phyloP scores from a whole-genome alignment of 2,329 filamentous ascomycete genomes.

The Colletotrichum tamarilloi region DNA sequence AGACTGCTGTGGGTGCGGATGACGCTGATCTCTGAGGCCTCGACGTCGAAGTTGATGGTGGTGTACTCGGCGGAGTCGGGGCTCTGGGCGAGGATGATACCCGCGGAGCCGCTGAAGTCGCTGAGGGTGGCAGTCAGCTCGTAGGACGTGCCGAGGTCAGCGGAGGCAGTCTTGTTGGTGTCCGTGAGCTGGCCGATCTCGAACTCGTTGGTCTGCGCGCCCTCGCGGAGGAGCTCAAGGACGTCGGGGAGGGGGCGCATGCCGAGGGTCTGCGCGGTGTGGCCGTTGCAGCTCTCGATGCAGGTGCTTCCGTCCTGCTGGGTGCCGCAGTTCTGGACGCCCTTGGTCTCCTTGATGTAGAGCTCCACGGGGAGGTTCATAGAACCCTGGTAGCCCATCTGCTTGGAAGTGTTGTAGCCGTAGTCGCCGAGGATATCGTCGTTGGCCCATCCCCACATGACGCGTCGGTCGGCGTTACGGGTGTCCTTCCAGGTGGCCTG shows the following conservation, averaged over 20 bases:
- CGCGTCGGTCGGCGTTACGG: conserved; percentile 25
- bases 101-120: conserved; percentile 14
- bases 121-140: conserved; percentile 35
- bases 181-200: conserved; percentile 23
- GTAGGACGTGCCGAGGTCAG: conserved; percentile 31
- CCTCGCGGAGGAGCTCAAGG: conserved; percentile 30
- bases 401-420: conserved; percentile 22
- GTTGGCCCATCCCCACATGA: conserved; percentile 36
- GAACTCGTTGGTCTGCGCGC: conserved; percentile 19
- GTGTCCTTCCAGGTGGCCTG: conserved; percentile 35
- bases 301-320: conserved; percentile 32
- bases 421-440: conserved; percentile 25
- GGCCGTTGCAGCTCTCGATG: conserved; percentile 17
- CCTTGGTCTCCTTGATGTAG: conserved; percentile 33
- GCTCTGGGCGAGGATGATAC: conserved; percentile 35
- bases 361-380: conserved; percentile 35
- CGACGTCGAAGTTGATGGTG: conserved; percentile 31
- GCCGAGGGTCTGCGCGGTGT: conserved; percentile 35
- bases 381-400: conserved; percentile 35
- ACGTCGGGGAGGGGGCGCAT: conserved; percentile 32
- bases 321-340: conserved; percentile 32
- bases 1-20: conserved; percentile 33
- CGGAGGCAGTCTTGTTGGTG: conserved; percentile 5
- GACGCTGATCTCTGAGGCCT: conserved; percentile 22
- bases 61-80: conserved; percentile 33